These are phyloP conservation scores for Psophocarpus tetragonolobus DNA, from an alignment of 306 rosid species.

Conservation along the genomic window DNA sequence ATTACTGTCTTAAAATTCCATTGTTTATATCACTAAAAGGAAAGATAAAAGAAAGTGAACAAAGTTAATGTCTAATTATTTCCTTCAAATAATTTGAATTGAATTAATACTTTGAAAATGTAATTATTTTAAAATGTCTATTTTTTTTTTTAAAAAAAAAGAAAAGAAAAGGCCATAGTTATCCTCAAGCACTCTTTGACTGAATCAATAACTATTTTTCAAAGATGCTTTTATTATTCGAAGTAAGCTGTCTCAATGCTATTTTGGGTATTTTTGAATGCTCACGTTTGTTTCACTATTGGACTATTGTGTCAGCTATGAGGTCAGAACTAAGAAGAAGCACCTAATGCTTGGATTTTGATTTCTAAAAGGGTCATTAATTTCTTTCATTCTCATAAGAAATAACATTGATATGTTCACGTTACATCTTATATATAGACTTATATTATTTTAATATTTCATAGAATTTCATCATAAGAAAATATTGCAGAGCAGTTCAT, in stretches of 20 bases:
- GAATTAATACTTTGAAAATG: neutral
- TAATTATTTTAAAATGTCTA: neutral
- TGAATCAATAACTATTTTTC: neutral
- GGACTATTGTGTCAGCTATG: neutral
- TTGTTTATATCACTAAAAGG: neutral
- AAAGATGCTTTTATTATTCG: constrained; percentile 4
- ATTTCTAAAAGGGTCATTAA: neutral
- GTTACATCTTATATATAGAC: neutral
- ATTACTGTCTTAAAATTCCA: too few species aligned
- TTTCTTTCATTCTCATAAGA: neutral
- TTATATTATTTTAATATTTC: neutral
- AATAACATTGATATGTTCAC: neutral
- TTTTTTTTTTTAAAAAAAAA: neutral
- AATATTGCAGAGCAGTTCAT: neutral
- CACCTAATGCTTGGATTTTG: neutral
- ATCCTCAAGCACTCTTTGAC: neutral
- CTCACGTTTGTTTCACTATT: constrained; percentile 1
- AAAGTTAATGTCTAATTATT: neutral
- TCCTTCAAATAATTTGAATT: neutral
- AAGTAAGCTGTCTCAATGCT: neutral
- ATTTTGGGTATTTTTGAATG: neutral
- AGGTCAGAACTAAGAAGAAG: neutral
- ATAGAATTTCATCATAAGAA: neutral
- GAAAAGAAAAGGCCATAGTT: neutral
- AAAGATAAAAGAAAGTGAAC: neutral